phyloP scores from a whole-genome alignment of 257 asterid species.

The Fraxinus anomala region DNA sequence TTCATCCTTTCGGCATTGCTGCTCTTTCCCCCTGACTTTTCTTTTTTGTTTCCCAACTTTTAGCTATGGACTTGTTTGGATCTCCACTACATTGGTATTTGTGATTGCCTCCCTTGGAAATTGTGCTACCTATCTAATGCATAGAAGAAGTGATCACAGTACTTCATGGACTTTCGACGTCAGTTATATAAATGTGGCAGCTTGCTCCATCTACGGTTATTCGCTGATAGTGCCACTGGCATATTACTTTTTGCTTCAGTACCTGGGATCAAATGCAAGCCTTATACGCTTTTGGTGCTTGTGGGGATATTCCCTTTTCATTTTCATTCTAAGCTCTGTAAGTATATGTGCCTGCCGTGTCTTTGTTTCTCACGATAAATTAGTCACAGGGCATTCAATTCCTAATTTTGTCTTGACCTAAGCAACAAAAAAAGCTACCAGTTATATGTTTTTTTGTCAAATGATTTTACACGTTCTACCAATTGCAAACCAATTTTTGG shows the following conservation, averaged over 20 bases:
- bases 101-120: slow-evolving; percentile 80
- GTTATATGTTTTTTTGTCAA: no score
- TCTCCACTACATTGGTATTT: slow-evolving; percentile 90
- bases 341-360: slow-evolving; percentile 36
- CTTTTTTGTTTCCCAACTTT: slow-evolving; percentile 18
- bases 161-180: slow-evolving; percentile 78
- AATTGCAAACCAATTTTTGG: neutral
- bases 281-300: slow-evolving; percentile 94
- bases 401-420: neutral
- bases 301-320: slow-evolving; percentile 98
- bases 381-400: slow-evolving; percentile 1
- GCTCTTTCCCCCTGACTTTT: slow-evolving; percentile 16
- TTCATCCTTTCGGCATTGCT: neutral
- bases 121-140: slow-evolving; percentile 80
- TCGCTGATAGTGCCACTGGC: slow-evolving; percentile 84
- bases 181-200: slow-evolving; percentile 76
- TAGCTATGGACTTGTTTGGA: slow-evolving; percentile 95
- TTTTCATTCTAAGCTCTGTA: slow-evolving; percentile 77
- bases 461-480: slow-evolving; percentile 17
- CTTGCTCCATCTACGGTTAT: slow-evolving; percentile 80
- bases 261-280: slow-evolving; percentile 81
- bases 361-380: neutral
- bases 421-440: neutral
- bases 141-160: slow-evolving; percentile 49
- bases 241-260: slow-evolving; percentile 86